These are phyloP conservation scores for Mollisia scopiformis DNA, from an alignment of 2,329 filamentous ascomycete genomes.

Conservation along the genomic window DNA sequence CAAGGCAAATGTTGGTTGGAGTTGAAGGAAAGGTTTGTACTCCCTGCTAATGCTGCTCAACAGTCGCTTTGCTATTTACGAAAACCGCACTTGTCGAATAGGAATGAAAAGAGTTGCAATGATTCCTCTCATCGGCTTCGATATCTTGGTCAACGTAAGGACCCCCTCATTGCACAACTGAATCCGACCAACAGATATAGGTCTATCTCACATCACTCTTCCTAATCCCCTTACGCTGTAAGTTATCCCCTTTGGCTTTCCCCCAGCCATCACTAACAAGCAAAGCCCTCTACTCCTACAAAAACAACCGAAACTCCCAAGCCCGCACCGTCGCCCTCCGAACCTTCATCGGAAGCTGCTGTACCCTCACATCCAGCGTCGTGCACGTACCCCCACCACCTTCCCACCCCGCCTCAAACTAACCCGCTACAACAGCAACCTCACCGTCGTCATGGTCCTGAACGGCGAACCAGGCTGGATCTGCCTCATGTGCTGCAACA, in stretches of 20 bases:
- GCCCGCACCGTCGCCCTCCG: conserved; percentile 57
- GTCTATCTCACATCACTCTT: conserved; percentile 66
- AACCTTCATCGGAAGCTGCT: conserved; percentile 61
- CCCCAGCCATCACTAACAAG: not conserved
- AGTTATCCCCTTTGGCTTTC: conserved; percentile 19
- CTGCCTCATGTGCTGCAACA: conserved; percentile 67
- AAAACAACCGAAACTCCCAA: conserved; percentile 45
- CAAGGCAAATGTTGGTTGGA: no score
- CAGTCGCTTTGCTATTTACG: conserved; percentile 56
- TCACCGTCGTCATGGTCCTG: conserved; percentile 60
- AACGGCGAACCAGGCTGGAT: conserved; percentile 67
- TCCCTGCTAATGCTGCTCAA: conserved; percentile 36
- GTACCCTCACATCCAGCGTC: conserved; percentile 60
- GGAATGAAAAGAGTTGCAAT: conserved; percentile 62
- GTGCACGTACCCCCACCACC: conserved; percentile 45
- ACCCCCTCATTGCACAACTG: no score
- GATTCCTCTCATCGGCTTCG: conserved; percentile 64
- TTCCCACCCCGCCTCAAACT: not conserved
- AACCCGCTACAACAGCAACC: conserved; percentile 53
- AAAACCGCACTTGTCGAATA: conserved; percentile 60
- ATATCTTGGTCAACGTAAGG: conserved; percentile 57
- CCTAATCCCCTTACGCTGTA: conserved; percentile 60
- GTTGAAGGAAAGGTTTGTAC: not conserved
- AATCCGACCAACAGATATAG: conserved; percentile 2
- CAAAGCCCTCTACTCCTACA: conserved; percentile 59